Conservation (phyloP, 139 green algal genomes). For the Ettlia oleoabundans region DNA sequence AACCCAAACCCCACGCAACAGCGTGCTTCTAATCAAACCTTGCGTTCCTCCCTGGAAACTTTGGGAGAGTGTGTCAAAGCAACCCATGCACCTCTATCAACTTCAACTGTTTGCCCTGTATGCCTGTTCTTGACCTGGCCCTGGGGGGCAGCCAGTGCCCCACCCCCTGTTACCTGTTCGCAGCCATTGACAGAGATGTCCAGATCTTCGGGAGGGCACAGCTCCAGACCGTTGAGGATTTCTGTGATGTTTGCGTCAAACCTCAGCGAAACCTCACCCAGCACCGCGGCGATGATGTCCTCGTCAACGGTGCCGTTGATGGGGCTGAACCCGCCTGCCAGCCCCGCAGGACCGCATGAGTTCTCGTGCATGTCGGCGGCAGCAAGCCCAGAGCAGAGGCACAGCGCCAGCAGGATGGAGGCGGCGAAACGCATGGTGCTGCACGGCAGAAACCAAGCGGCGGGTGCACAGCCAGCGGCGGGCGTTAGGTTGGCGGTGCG, state of each 20-base stretch:
- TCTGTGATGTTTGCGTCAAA: not conserved
- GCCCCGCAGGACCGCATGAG: not conserved
- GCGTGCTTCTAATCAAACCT: too few species aligned
- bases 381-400: not conserved
- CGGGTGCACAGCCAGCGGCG: too few species aligned
- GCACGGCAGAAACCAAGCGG: too few species aligned
- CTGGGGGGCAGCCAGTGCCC: too few species aligned
- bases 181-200: not conserved
- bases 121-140: not conserved
- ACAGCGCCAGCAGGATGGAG: not conserved
- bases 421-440: not conserved
- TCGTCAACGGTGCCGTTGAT: not conserved
- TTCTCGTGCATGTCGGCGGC: not conserved
- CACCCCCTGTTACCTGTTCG: too few species aligned
- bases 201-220: not conserved
- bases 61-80: too few species aligned
- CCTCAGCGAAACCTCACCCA: too few species aligned
- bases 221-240: not conserved
- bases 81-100: not conserved
- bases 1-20: too few species aligned
- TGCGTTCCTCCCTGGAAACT: too few species aligned
- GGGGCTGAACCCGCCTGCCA: not conserved
- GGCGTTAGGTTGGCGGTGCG: not conserved
- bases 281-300: not conserved
- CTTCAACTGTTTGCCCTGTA: not conserved